A percentile compares a stretch with the other conserved stretches of the same genome.
phyloP scores from a whole-genome alignment of 1,139 yeast species.

The Debaryomyces coudertii region DNA sequence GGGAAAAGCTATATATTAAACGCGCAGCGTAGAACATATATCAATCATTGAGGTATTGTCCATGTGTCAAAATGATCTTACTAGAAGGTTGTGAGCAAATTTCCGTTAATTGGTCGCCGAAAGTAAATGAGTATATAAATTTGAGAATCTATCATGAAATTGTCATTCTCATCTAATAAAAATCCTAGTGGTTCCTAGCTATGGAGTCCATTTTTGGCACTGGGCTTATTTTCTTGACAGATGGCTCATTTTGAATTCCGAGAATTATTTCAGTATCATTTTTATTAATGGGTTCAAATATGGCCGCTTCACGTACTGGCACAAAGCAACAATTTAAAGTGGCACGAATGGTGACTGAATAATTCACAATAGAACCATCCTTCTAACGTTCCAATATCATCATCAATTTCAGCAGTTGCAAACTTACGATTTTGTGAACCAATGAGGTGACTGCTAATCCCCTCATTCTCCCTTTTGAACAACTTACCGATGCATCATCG shows the following conservation, averaged over 20 bases:
- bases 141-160: too few species aligned
- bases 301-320: conserved; percentile 69
- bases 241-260: conserved; percentile 95
- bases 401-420: conserved; percentile 53
- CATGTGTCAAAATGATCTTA: too few species aligned
- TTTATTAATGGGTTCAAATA: conserved; percentile 43
- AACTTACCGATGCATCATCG: conserved; percentile 92
- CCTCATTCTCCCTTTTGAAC: conserved; percentile 82
- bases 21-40: too few species aligned
- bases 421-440: conserved; percentile 84
- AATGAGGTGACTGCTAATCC: conserved; percentile 89
- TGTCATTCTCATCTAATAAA: conserved; percentile 54
- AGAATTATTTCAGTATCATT: conserved; percentile 85
- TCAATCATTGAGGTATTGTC: too few species aligned
- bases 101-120: too few species aligned
- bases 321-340: conserved; percentile 87
- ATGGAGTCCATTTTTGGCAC: conserved; percentile 67
- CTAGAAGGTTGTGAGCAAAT: too few species aligned
- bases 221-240: conserved; percentile 72
- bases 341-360: conserved; percentile 83
- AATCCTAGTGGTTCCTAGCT: conserved; percentile 52
- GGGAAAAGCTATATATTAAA: too few species aligned
- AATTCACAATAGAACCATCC: conserved; percentile 53
- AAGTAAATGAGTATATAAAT: too few species aligned
- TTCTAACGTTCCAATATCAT: too few species aligned